These are phyloP conservation scores for Macadamia integrifolia DNA, from an alignment of 164 flowering plant genomes.

Conservation along the genomic window DNA sequence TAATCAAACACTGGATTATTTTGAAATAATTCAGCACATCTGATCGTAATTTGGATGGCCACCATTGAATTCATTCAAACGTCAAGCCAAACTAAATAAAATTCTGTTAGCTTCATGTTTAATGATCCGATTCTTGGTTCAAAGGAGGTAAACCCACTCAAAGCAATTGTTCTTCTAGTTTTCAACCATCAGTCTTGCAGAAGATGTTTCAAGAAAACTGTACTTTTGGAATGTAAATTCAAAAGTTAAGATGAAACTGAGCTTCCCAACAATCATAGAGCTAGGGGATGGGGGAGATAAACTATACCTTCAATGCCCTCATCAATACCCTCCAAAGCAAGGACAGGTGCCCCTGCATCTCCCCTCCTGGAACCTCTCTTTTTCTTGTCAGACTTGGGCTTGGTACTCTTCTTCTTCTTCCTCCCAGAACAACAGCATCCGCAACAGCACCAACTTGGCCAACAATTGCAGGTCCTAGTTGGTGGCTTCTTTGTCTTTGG, in stretches of 20 bases:
- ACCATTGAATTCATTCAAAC: too few relatives aligned
- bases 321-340: slow-evolving; percentile 41
- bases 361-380: slow-evolving; percentile 24
- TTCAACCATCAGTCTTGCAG: not conserved
- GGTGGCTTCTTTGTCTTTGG: slow-evolving; percentile 50
- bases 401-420: slow-evolving; percentile 35
- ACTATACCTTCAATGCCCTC: slow-evolving; percentile 45
- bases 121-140: not conserved
- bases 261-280: too few relatives aligned
- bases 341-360: slow-evolving; percentile 27
- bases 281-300: not conserved
- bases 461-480: slow-evolving; percentile 55
- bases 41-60: not conserved
- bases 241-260: too few relatives aligned
- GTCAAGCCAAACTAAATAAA: too few relatives aligned
- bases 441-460: slow-evolving; percentile 49
- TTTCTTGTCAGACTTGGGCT: slow-evolving; percentile 42
- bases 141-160: not conserved
- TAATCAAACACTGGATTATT: not conserved
- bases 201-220: not conserved
- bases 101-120: too few relatives aligned
- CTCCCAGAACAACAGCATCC: slow-evolving; percentile 31
- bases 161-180: not conserved
- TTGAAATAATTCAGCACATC: not conserved
- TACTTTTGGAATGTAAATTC: too few relatives aligned